Base-by-base conservation (phyloP, 352 stramenopile species). In the Phytophthora boehmeriae region DNA sequence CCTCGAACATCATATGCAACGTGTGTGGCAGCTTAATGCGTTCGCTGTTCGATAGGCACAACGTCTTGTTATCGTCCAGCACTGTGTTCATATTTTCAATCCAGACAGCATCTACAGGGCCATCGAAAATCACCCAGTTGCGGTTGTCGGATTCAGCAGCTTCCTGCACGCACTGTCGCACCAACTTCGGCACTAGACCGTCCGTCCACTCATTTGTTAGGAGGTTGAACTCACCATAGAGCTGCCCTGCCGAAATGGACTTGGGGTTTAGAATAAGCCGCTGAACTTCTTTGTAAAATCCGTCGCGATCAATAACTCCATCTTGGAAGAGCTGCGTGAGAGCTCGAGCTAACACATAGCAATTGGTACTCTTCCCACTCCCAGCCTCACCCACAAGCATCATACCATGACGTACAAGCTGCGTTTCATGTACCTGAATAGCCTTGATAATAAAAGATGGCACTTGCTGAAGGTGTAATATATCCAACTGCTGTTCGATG, bases 131-230 rank as follows among this genome's bases (percentile, higher is more conserved):
- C 13, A 97, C 87, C 91, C 91, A 97, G 55, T 97, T 96, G 8
- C 89, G 83, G 22, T 89, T 86, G 25, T 96, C 88, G 0, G 66
- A 88, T 57, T 95, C 87, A 1, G 76, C 80, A 0, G 84, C 83
- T 63, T 93, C 86, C 16, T 84, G 71, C 1, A 96, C 85, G 41
- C 85, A 95, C 52, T 97, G 86, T 3, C 89, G 88, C 50, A 98
- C 96, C 17, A 98, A 85, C 38, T 96, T 97, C 0, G 94, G 93
- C 1, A 98, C 94, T 2, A 97, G 72, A 10, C 89, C 90, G 36
- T 98, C 95, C 8, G 90, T 96, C 95, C 95, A 98, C 57, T 98
- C 95, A 38, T 96, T 97, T 0, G 96, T 98, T 14, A 98, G 65
- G 32, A 92, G 54, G 54, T 98, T 98, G 60, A 98, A 98, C 54